These are phyloP conservation scores for Trichoderma atrobrunneum DNA, from an alignment of 2,329 filamentous ascomycete genomes.

Conservation along the genomic window DNA sequence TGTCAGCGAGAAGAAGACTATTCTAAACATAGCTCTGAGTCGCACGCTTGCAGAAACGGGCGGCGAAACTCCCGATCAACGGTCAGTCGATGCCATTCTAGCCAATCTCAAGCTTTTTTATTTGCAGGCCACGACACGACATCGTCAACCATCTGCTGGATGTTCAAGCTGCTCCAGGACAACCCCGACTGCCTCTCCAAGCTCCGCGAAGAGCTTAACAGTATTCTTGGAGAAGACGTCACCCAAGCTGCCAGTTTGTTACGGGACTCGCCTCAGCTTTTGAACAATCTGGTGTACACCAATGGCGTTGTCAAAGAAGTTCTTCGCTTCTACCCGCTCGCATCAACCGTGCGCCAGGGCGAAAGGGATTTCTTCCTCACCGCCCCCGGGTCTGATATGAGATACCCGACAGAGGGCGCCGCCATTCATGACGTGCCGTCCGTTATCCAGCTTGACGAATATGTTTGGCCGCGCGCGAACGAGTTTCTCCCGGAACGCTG, in stretches of 20 bases:
- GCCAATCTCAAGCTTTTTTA: conserved; percentile 1
- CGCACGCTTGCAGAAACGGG: background rate
- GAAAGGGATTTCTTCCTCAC: background rate
- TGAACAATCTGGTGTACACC: background rate
- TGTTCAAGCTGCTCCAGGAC: conserved; percentile 11
- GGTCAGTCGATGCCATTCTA: background rate
- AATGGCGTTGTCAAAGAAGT: background rate
- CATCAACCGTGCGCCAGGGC: background rate
- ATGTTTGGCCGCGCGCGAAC: background rate
- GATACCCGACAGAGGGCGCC: background rate
- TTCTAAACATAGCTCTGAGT: background rate
- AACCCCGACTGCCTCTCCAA: background rate
- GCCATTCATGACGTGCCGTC: background rate
- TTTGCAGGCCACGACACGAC: conserved; percentile 11
- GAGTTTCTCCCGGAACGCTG: background rate
- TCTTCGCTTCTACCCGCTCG: background rate
- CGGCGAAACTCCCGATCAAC: background rate
- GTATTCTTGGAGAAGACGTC: background rate
- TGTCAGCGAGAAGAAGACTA: background rate
- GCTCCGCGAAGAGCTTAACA: conserved; percentile 5
- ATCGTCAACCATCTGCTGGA: background rate
- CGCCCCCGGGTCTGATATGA: background rate
- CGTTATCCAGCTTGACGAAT: background rate
- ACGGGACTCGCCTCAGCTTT: background rate
- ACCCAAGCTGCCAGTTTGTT: background rate